phyloP scores from a whole-genome alignment of 192 early-diverging fungal genomes.

The Gryganskiella cystojenkinii region DNA sequence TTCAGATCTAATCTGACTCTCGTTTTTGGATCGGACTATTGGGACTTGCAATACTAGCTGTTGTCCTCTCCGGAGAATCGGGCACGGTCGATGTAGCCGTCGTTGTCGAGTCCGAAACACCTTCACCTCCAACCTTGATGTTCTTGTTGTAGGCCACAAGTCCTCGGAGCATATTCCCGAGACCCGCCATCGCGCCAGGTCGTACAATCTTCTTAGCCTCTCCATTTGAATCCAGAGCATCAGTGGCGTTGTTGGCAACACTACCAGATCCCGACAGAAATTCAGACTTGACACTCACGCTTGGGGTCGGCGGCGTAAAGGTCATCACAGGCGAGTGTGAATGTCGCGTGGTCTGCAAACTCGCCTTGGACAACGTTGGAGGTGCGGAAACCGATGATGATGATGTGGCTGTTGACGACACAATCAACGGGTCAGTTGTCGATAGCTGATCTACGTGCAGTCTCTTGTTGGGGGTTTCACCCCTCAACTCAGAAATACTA shows the following conservation, averaged over 20 bases:
- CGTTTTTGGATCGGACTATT: no score
- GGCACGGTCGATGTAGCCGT: not conserved
- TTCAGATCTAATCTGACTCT: no score
- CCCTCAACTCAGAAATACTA: not conserved
- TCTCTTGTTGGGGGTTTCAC: not conserved
- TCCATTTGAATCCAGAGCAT: not conserved
- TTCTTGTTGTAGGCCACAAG: slow-evolving; percentile 41
- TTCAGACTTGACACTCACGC: slow-evolving; percentile 8
- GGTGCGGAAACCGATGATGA: not conserved
- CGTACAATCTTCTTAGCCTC: slow-evolving; percentile 37
- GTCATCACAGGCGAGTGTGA: slow-evolving; percentile 23
- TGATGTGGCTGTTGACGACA: not conserved
- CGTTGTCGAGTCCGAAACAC: not conserved
- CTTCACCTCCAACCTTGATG: slow-evolving; percentile 48
- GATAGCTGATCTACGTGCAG: not conserved
- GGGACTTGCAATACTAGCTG: no score
- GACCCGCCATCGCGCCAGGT: slow-evolving; percentile 28
- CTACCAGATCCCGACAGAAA: not conserved
- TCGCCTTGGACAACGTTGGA: not conserved
- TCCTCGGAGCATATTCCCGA: slow-evolving; percentile 44
- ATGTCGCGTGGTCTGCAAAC: not conserved
- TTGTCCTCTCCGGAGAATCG: no score
- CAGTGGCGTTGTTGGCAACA: not conserved
- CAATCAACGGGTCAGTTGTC: not conserved
- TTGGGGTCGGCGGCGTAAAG: slow-evolving; percentile 27